A percentile compares a stretch with the other conserved stretches of the same genome.
Conservation (phyloP, 345 rosid species). For the Eucalyptus curtisii region DNA sequence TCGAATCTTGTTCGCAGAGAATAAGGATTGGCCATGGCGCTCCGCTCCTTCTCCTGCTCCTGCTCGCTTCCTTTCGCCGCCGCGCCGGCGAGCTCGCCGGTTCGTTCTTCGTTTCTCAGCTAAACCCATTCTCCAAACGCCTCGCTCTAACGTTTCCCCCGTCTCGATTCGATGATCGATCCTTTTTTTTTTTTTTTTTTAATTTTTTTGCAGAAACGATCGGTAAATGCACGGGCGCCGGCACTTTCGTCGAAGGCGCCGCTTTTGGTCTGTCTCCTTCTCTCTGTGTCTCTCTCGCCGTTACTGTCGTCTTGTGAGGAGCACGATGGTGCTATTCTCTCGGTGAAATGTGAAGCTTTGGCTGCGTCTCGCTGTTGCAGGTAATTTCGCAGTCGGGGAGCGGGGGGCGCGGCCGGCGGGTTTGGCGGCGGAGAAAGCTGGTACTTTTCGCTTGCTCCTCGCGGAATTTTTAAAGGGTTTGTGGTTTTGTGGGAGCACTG, state of each 20-base stretch:
- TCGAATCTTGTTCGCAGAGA: background rate
- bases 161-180: background rate
- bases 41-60: background rate
- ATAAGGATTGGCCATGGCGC: background rate
- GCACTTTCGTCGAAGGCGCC: background rate
- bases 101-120: background rate
- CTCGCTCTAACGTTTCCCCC: background rate
- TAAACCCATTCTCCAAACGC: background rate
- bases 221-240: background rate
- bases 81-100: background rate
- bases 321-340: background rate
- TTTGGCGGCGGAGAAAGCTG: slow-evolving; percentile 76
- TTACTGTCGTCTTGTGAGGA: background rate
- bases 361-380: slow-evolving; percentile 5
- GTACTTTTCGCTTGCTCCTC: slow-evolving; percentile 3
- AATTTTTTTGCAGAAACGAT: background rate
- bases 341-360: background rate
- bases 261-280: background rate
- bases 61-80: background rate
- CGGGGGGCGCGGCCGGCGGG: slow-evolving; percentile 35
- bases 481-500: background rate
- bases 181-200: background rate
- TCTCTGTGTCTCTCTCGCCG: background rate
- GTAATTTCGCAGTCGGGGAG: slow-evolving; percentile 21
- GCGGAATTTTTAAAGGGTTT: background rate